These are phyloP conservation scores for Aspergillus sp. DNA, from an alignment of 2,329 filamentous ascomycete species.

Conservation along the genomic window DNA sequence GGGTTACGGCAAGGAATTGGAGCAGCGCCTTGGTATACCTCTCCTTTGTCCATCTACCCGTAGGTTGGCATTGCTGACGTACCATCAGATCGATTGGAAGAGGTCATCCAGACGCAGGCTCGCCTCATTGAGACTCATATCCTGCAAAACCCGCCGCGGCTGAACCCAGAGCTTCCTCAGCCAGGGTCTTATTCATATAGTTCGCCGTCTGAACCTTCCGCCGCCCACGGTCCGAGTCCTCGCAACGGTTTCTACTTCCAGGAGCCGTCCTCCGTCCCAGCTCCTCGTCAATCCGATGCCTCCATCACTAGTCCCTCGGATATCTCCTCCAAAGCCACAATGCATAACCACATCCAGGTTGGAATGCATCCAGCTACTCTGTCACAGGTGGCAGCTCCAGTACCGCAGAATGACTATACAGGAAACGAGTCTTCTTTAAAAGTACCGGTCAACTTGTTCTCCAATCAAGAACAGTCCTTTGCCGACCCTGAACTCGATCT, in stretches of 20 bases:
- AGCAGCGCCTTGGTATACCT: slow-evolving; percentile 58
- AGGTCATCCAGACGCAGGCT: slow-evolving; percentile 63
- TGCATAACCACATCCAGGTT: slow-evolving; percentile 21
- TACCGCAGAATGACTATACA: slow-evolving; percentile 37
- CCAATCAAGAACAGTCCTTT: slow-evolving; percentile 47
- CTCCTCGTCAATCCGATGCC: slow-evolving; percentile 46
- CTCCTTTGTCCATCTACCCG: neutral
- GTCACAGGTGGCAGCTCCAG: slow-evolving; percentile 21
- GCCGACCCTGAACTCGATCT: slow-evolving; percentile 61
- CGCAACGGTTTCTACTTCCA: slow-evolving; percentile 62
- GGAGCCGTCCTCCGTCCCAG: slow-evolving; percentile 53
- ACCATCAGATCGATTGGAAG: slow-evolving; percentile 60
- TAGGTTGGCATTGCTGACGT: neutral
- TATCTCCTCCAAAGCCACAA: slow-evolving; percentile 26
- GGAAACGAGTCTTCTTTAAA: slow-evolving; percentile 51
- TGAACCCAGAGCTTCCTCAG: slow-evolving; percentile 24
- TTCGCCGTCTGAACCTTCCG: slow-evolving; percentile 53
- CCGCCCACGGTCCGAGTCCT: slow-evolving; percentile 52
- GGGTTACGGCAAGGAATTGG: slow-evolving; percentile 69
- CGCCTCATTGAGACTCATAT: slow-evolving; percentile 63
- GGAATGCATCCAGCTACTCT: slow-evolving; percentile 20
- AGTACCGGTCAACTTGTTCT: slow-evolving; percentile 57
- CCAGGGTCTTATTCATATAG: slow-evolving; percentile 29
- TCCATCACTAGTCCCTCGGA: slow-evolving; percentile 40
- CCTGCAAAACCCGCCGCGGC: slow-evolving; percentile 31